Base-by-base conservation (phyloP, 2,329 filamentous ascomycete genomes). In the Monosporascus cannonballus region DNA sequence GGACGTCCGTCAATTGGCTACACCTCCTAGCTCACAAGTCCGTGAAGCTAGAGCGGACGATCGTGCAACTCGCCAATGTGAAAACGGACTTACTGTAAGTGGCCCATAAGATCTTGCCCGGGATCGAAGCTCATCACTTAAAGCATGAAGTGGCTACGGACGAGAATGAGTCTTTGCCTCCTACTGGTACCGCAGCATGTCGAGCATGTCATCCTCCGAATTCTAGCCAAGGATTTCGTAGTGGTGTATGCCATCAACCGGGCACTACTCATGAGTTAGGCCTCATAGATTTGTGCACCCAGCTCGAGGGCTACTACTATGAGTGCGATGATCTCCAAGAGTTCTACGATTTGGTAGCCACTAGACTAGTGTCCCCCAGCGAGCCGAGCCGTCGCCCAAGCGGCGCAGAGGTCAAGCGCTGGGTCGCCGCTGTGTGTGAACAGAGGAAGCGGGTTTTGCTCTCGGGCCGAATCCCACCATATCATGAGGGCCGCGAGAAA, bases 251-350 rank as follows among this genome's bases (percentile, higher is more conserved):
- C 20, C 22, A 22, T 22, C 22, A 36, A 34, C 20, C 41, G 4
- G 37, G 37, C 25, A 51, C 36, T 14, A 30, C 18, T 39, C 48
- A 41, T 17, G 50, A 54, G 24, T 39, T 54, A 24, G 49, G 47
- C 22, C 36, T 56, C 15, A 34, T 56, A 17, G 54, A 56, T 27
- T 20, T 54, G 3, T 57, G 54, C 46, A 53, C 51, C 14, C 47
- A 54, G 27, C 36, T 54, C 20, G 51, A 55, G 38, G 53, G 49
- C 14, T 17, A 46, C 20, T 59, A 56, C 38, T 54, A 51, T 36
- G 25, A 51, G 17, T 51, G 49, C 27, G 27, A 50, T 20, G 30
- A 37, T 6, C 7, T 50, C 4, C 7, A 5, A 30, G 46, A 50
- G 3, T 57, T 59, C 38, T 56, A 48, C 48, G 36, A 50, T 24